Evolutionary conservation across 2,329 filamentous ascomycete genomes (phyloP), one percentile per base, ranked within the genome.

Genomic region (Trichoderma simmonsii): DNA sequence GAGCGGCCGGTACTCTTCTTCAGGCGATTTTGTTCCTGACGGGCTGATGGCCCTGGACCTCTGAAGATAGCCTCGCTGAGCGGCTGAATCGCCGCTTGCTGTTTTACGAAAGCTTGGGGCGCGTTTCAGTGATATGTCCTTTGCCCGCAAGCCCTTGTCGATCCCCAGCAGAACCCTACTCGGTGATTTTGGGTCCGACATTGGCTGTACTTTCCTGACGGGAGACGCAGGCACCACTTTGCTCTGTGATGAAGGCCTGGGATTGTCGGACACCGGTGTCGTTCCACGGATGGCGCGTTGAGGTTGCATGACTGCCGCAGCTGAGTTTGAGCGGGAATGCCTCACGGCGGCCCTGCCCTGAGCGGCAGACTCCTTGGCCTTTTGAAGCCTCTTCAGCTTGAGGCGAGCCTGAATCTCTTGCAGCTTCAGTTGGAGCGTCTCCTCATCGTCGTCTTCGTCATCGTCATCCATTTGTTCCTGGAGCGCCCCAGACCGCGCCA

Each of bases 341-440:
- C 75, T 57, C 72, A 75, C 48, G 73, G 75, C 48, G 73, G 74
- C 61, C 68, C 72, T 77, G 61, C 76, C 77, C 6, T 72, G 72
- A 11, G 64, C 69, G 28, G 70, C 63, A 36, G 72, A 71, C 30
- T 76, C 73, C 65, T 76, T 81, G 63, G 81, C 82, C 78, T 91
- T 91, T 80, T 96, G 93, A 15, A 98, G 83, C 78, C 92, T 94
- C 81, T 98, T 98, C 75, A 98, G 82, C 81, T 92, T 96, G 67
- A 98, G 83, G 73, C 92, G 91, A 7, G 95, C 94, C 81, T 98
- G 91, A 72, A 99, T 97, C 70, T 93, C 94, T 75, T 95, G 91
- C 6, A 98, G 84, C 79, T 97, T 91, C 74, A 99, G 84, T 78
- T 97, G 90, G 39, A 98, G 83, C 1, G 90, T 97, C 84, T 98